Base-by-base conservation (phyloP, 805 yeast genomes). In the Kodamaea restingae region DNA sequence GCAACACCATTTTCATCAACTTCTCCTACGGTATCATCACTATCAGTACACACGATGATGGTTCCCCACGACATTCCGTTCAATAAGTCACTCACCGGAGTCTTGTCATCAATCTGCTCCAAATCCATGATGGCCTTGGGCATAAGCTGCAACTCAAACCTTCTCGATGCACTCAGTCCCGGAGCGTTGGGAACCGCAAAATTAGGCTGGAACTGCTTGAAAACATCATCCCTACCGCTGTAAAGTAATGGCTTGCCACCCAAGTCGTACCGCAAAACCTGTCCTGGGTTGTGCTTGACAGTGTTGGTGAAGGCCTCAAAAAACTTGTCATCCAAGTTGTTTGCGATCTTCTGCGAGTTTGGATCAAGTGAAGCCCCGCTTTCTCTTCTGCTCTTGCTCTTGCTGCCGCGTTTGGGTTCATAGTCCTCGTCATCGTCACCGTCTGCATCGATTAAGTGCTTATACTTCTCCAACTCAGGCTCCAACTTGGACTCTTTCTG, bases 31-130 rank as follows among this genome's bases (percentile, higher is more conserved):
- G 66, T 77, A 54, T 86, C 95, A 47, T 78, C 81, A 6, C 63
- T 60, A 49, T 86, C 88, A 0, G 96, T 86, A 30, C 81, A 85
- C 1, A 91, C 84, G 18, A 87, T 65, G 21, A 93, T 84, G 0
- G 98, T 85, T 1, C 97, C 98, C 98, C 98, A 93, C 46, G 91
- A 95, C 95, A 91, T 91, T 9, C 98, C 97, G 25, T 78, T 78
- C 31, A 73, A 51, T 2, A 84, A 65, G 51, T 60, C 71, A 41
- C 58, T 54, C 5, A 46, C 47, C 21, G 47, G 43, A 3, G 46
- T 42, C 26, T 24, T 18, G 9, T 45, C 46, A 49, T 63, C 52
- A 20, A 64, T 60, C 31, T 68, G 70, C 55, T 91, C 97, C 32
- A 93, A 69, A 52, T 87, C 91, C 36, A 86, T 69, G 38, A 93